Base-by-base conservation (phyloP, 805 yeast genomes). In the Wickerhamiella azymoides region DNA sequence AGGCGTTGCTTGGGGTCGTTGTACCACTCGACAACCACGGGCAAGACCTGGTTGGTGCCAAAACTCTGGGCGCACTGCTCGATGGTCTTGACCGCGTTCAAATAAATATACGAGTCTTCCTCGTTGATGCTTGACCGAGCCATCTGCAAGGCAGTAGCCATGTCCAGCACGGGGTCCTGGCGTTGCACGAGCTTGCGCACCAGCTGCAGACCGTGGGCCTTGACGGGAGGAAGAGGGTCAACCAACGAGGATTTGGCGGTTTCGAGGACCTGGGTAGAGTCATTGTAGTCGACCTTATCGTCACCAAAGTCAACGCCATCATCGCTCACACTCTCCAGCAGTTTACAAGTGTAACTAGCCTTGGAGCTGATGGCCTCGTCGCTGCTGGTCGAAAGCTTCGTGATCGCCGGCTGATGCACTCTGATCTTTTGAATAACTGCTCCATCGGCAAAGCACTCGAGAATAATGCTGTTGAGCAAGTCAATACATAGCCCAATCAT, bases 21-120 rank as follows among this genome's bases (percentile, higher is more conserved):
- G 43, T 65, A 62, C 10, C 54, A 52, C 50, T 73, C 76, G 3
- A 72, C 52, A 1, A 63, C 52, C 3, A 67, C 51, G 17, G 77
- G 58, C 2, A 62, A 56, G 1, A 63, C 58, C 2, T 73, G 43
- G 0, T 56, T 57, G 0, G 51, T 45, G 19, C 66, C 65, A 45
- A 71, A 70, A 47, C 59, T 57, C 32, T 65, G 74, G n/a, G 81
- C 59, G 35, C 86, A 60, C 13, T 72, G 67, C 38, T 77, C 79
- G 21, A 92, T 62, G 0, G 92, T 88, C 55, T 82, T 84, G 50
- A 92, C 83, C 0, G 80, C 81, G 56, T 84, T 89, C 46, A 92
- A 60, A 58, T 84, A 92, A 13, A 92, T 75, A 59, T 78, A 89
- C 0, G 98, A 94, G 49, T 89, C 98, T 0, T 76, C 69, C 53